Evolutionary conservation across 352 stramenopile genomes (phyloP).

Genomic region (Elongisporangium prolatum): DNA sequence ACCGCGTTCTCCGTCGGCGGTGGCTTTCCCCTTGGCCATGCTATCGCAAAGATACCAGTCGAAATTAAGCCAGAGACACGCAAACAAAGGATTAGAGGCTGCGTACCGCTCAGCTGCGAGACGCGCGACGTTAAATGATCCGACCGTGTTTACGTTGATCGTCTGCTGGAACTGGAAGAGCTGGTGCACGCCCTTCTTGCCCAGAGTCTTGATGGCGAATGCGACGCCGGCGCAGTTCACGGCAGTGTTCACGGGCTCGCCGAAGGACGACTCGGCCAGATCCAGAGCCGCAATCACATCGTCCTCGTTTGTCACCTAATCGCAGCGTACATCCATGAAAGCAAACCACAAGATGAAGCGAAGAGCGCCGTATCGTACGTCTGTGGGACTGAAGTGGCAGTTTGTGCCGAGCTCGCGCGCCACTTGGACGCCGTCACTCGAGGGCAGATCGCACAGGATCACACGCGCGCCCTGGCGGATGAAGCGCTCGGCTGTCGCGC

Average conservation of each 20-base stretch:
- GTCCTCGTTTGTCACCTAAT: constrained; percentile 89
- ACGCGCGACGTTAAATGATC: constrained; percentile 97
- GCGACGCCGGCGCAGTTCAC: constrained; percentile 96
- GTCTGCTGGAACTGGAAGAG: constrained; percentile 93
- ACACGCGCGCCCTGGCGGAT: constrained; percentile 87
- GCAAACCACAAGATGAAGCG: not conserved
- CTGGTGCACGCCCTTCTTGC: constrained; percentile 90
- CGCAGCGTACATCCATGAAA: constrained; percentile 5
- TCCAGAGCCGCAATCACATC: constrained; percentile 88
- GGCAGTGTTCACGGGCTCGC: constrained; percentile 90
- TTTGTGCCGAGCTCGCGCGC: constrained; percentile 71
- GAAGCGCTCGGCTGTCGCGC: constrained; percentile 89
- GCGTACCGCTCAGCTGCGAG: constrained; percentile 90
- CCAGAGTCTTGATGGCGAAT: constrained; percentile 89
- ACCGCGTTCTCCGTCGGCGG: constrained; percentile 86
- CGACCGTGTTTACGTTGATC: constrained; percentile 95
- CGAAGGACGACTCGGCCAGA: constrained; percentile 88
- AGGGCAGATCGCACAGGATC: constrained; percentile 90
- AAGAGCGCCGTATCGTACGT: constrained; percentile 31
- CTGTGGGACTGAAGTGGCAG: constrained; percentile 77
- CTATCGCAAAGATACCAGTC: constrained; percentile 24
- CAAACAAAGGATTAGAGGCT: not conserved
- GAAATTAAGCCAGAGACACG: constrained; percentile 3
- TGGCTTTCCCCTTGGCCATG: constrained; percentile 75
- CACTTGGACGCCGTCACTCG: constrained; percentile 73